These are phyloP conservation scores for Psilocybe azurescens DNA, from an alignment of 768 basidiomycete species.

Conservation along the genomic window DNA sequence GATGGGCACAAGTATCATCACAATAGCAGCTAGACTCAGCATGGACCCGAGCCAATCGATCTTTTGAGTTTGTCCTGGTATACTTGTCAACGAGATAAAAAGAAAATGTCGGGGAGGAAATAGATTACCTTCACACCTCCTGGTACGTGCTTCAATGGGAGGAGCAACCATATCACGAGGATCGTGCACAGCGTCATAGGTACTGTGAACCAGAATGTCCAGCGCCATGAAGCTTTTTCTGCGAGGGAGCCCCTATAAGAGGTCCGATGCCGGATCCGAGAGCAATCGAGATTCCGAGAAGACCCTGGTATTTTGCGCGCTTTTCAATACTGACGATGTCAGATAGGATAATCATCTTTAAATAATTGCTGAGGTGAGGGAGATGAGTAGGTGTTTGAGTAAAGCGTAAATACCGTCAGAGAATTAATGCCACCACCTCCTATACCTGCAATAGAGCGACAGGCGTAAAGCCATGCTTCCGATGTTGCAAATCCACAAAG, in stretches of 20 bases:
- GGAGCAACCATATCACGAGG: slow-evolving; percentile 6
- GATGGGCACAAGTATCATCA: slow-evolving; percentile 7
- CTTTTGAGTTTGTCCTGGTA: slow-evolving; percentile 8
- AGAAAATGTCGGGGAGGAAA: background rate
- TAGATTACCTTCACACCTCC: slow-evolving; percentile 6
- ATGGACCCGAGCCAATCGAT: slow-evolving; percentile 14
- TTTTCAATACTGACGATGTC: slow-evolving; percentile 15
- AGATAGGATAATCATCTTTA: slow-evolving; percentile 14
- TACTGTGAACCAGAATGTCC: slow-evolving; percentile 15
- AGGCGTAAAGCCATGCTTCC: slow-evolving; percentile 13
- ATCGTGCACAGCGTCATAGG: slow-evolving; percentile 8
- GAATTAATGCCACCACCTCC: slow-evolving; percentile 14
- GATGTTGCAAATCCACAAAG: slow-evolving; percentile 13
- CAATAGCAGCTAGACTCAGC: slow-evolving; percentile 10
- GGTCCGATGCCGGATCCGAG: slow-evolving; percentile 11
- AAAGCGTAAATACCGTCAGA: background rate
- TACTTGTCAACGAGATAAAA: background rate
- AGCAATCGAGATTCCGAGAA: slow-evolving; percentile 11
- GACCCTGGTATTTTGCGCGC: slow-evolving; percentile 13
- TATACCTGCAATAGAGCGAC: slow-evolving; percentile 14
- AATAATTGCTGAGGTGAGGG: background rate
- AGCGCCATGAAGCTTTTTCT: slow-evolving; percentile 11
- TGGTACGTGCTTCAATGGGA: slow-evolving; percentile 12
- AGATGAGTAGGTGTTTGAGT: background rate
- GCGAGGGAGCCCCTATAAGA: slow-evolving; percentile 12